Evolutionary conservation across 169 alveolate species (phyloP).

Genomic region (Plasmodium coatneyi): DNA sequence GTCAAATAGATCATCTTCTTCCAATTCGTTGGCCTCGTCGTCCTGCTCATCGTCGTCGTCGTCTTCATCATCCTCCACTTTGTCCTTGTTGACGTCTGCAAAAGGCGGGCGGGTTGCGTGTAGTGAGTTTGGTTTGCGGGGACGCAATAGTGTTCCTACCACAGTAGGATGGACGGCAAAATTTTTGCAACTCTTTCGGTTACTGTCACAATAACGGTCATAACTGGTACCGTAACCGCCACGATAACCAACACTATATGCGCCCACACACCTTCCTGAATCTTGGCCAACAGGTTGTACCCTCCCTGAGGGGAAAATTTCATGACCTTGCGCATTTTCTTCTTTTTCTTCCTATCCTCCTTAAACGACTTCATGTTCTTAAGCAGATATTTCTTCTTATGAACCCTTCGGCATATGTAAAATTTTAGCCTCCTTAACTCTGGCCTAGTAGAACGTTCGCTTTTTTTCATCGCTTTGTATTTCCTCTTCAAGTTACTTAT

Average conservation of each 20-base stretch:
- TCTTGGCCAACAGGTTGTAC: conserved; percentile 30
- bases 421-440: conserved; percentile 55
- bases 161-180: not conserved
- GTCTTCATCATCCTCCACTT: conserved; percentile 17
- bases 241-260: not conserved
- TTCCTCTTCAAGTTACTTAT: conserved; percentile 34
- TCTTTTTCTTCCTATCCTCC: conserved; percentile 7
- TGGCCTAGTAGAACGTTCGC: not conserved
- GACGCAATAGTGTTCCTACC: not conserved
- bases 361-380: not conserved
- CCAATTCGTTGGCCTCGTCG: not conserved
- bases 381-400: conserved; percentile 34
- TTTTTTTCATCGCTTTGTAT: conserved; percentile 43
- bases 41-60: not conserved
- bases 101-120: not conserved
- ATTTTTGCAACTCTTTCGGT: not conserved
- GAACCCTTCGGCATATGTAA: conserved; percentile 43
- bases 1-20: conserved; percentile 39
- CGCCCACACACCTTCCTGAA: conserved; percentile 28
- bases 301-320: conserved; percentile 25
- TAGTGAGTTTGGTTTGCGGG: not conserved
- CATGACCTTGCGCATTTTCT: conserved; percentile 15
- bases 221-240: not conserved
- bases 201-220: not conserved
- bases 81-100: not conserved